Percentiles rank a stretch among this genome's conserved stretches.
Evolutionary conservation across 2,329 filamentous ascomycete genomes (phyloP).

Genomic region (Fusarium pininemorale): DNA sequence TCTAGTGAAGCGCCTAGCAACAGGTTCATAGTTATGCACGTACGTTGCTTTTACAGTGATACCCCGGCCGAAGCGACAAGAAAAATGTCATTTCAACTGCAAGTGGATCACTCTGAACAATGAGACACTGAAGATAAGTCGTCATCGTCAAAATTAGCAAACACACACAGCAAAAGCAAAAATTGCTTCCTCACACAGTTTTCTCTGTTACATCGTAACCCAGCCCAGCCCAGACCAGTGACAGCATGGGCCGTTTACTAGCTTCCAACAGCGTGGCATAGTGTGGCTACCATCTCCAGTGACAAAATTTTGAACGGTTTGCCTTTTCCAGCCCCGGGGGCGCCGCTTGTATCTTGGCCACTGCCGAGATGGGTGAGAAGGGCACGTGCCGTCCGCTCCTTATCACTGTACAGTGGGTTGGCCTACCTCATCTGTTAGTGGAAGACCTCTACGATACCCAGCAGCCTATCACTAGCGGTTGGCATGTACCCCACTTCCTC

Average conservation of each 20-base stretch:
- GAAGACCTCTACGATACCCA: not conserved
- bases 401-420: slow-evolving; percentile 4
- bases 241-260: slow-evolving; percentile 24
- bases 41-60: slow-evolving; percentile 31
- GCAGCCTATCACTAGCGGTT: slow-evolving; percentile 18
- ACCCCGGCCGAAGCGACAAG: not conserved
- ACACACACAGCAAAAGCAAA: not conserved
- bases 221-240: not conserved
- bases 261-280: slow-evolving; percentile 29
- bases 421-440: slow-evolving; percentile 24
- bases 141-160: slow-evolving; percentile 5
- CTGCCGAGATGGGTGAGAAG: slow-evolving; percentile 31
- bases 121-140: slow-evolving; percentile 17
- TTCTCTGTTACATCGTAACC: slow-evolving; percentile 2
- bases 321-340: slow-evolving; percentile 14
- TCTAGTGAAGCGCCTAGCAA: slow-evolving; percentile 4
- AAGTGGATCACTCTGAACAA: not conserved
- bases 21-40: slow-evolving; percentile 19
- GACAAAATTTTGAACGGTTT: slow-evolving; percentile 37
- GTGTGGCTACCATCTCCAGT: slow-evolving; percentile 1
- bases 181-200: slow-evolving; percentile 17
- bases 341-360: slow-evolving; percentile 36
- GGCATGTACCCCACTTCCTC: slow-evolving; percentile 25
- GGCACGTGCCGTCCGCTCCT: slow-evolving; percentile 24
- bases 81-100: not conserved